Percentiles rank a stretch among this genome's conserved stretches.
phyloP scores from a whole-genome alignment of 768 basidiomycete species.

The Royoungia palumana region DNA sequence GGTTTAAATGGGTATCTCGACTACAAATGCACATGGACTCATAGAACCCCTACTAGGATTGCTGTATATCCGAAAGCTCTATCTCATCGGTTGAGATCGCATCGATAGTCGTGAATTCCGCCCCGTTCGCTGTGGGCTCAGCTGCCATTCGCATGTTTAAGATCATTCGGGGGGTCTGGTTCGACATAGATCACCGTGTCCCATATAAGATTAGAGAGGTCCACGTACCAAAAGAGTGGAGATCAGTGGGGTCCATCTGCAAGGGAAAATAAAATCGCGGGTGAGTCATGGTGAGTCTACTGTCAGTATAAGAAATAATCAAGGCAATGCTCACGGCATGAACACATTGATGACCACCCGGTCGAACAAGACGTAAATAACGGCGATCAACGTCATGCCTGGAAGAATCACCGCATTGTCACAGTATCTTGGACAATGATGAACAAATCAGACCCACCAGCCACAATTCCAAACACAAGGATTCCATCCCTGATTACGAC shows the following conservation, averaged over 20 bases:
- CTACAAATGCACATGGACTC: too few relatives aligned
- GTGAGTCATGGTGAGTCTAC: background rate
- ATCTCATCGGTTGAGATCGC: background rate
- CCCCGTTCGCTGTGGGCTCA: conserved; percentile 2
- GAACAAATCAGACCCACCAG: conserved; percentile 11
- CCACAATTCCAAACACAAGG: conserved; percentile 5
- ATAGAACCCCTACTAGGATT: background rate
- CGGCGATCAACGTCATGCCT: background rate
- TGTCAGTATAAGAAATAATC: too few relatives aligned
- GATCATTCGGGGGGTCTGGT: conserved; percentile 21
- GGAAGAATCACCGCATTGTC: background rate
- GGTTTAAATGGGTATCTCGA: too few relatives aligned
- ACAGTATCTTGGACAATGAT: background rate
- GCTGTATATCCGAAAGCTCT: background rate
- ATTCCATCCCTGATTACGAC: conserved; percentile 17
- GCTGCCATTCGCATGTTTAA: conserved; percentile 16
- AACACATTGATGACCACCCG: conserved; percentile 12
- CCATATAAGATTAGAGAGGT: background rate
- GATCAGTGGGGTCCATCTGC: conserved; percentile 11
- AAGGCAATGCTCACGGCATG: conserved; percentile 10
- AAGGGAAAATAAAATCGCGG: background rate
- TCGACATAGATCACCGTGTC: background rate
- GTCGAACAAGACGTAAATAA: conserved; percentile 1
- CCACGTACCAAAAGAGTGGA: conserved; percentile 16
- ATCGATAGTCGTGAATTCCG: conserved; percentile 13